Evolutionary conservation across 2,329 filamentous ascomycete genomes (phyloP).

Genomic region (Geosmithia morbida): DNA sequence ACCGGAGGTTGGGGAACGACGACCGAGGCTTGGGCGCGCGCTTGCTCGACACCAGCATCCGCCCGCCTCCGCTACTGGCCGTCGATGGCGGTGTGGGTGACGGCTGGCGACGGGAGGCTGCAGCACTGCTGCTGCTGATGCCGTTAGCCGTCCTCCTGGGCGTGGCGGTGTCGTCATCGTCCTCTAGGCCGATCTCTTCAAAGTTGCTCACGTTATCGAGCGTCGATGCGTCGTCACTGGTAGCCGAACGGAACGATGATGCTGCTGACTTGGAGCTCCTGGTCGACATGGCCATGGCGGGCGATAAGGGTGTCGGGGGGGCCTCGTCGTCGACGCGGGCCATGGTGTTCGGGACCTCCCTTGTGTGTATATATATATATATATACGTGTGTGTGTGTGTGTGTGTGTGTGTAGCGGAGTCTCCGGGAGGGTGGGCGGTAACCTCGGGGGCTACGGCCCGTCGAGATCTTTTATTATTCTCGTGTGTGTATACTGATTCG

Average conservation of each 20-base stretch:
- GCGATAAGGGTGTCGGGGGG: conserved; percentile 19
- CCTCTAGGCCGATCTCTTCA: conserved; percentile 79
- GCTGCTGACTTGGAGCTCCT: conserved; percentile 67
- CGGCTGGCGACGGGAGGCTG: neutral
- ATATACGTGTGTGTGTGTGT: no score
- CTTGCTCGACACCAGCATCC: conserved; percentile 15
- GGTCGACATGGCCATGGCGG: conserved; percentile 54
- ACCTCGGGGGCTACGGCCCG: no score
- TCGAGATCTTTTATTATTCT: no score
- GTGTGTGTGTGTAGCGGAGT: no score
- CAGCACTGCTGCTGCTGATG: conserved; percentile 12
- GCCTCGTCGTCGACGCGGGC: conserved; percentile 4
- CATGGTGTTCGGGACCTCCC: neutral
- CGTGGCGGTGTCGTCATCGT: conserved; percentile 29
- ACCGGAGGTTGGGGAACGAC: conserved; percentile 28
- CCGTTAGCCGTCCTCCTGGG: conserved; percentile 24
- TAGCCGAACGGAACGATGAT: conserved; percentile 72
- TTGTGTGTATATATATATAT: no score
- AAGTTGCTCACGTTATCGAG: conserved; percentile 69
- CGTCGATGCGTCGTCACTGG: conserved; percentile 56
- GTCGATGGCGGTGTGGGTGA: neutral
- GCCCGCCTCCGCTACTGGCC: conserved; percentile 6
- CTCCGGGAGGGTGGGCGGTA: no score
- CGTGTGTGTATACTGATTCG: no score
- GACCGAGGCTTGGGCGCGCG: conserved; percentile 21